phyloP scores from a whole-genome alignment of 2,329 filamentous ascomycete genomes.

The Raffaelea ambrosiae region DNA sequence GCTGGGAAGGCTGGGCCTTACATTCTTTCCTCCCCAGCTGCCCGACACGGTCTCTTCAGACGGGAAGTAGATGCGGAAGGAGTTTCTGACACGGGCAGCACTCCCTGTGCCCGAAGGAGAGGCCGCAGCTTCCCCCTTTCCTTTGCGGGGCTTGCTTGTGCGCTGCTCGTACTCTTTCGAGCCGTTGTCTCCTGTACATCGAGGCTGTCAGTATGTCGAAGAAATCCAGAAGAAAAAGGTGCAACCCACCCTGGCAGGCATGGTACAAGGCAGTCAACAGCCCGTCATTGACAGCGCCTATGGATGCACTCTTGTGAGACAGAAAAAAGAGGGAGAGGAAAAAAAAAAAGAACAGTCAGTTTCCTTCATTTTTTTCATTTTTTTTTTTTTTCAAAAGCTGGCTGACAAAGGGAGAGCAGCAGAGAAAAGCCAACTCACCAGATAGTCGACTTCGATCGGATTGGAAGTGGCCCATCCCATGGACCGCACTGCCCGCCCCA shows the following conservation, averaged over 20 bases:
- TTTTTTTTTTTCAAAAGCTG: too few relatives aligned
- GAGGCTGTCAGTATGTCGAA: neutral
- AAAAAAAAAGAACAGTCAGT: neutral
- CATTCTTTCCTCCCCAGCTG: constrained; percentile 55
- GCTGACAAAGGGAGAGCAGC: too few relatives aligned
- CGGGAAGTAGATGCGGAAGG: constrained; percentile 73
- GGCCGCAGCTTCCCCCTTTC: constrained; percentile 13
- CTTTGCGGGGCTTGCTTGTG: constrained; percentile 17
- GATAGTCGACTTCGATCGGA: constrained; percentile 61
- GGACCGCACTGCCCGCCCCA: constrained; percentile 56
- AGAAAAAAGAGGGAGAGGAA: neutral
- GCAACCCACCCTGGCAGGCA: constrained; percentile 40
- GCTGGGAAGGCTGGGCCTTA: too few relatives aligned
- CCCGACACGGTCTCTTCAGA: constrained; percentile 57
- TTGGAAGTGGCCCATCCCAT: constrained; percentile 51
- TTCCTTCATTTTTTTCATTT: too few relatives aligned
- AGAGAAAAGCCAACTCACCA: too few relatives aligned
- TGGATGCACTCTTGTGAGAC: constrained; percentile 54
- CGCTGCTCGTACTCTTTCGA: constrained; percentile 36
- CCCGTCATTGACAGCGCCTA: constrained; percentile 65
- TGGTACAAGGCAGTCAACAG: constrained; percentile 53
- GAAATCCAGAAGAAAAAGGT: neutral
- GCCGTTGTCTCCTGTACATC: constrained; percentile 29
- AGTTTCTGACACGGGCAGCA: constrained; percentile 18
- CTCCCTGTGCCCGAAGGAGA: neutral